Evolutionary conservation across 2,329 filamentous ascomycete species (phyloP).

Genomic region (Fragosphaeria purpurea): DNA sequence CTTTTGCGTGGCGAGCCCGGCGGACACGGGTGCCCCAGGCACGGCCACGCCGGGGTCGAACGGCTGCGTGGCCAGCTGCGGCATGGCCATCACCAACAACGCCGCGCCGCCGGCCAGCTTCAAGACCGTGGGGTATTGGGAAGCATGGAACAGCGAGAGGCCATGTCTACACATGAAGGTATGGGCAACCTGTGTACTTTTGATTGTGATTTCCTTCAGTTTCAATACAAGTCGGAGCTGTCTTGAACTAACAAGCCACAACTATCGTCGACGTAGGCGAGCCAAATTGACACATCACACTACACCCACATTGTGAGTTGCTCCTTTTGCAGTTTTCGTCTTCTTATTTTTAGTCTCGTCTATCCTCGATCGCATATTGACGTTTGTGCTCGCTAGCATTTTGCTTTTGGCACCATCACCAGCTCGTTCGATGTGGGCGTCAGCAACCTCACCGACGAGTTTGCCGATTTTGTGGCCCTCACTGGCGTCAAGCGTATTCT

Average conservation of each 20-base stretch:
- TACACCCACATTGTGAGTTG: constrained; percentile 15
- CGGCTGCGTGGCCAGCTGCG: constrained; percentile 25
- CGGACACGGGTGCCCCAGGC: neutral
- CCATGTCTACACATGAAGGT: constrained; percentile 20
- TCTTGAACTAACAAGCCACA: no score
- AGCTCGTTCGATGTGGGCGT: constrained; percentile 15
- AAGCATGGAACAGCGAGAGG: constrained; percentile 22
- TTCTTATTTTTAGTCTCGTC: no score
- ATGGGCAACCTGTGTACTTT: neutral
- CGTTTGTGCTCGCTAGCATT: constrained; percentile 13
- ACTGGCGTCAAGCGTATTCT: constrained; percentile 27
- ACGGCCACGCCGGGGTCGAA: neutral
- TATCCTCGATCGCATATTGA: no score
- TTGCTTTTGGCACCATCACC: constrained; percentile 20
- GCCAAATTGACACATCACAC: constrained; percentile 8
- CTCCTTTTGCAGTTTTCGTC: no score
- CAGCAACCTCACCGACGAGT: constrained; percentile 16
- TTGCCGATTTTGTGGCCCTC: constrained; percentile 19
- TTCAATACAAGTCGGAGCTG: no score
- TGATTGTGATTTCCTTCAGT: no score
- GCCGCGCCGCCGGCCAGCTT: neutral
- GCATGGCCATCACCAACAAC: constrained; percentile 20
- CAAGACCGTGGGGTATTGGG: constrained; percentile 24
- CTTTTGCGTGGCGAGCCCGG: constrained; percentile 26
- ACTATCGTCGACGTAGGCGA: no score